Evolutionary conservation across 495 filamentous ascomycete species (phyloP), one percentile per base, ranked within the genome.

Genomic region (Amniculicola lignicola): DNA sequence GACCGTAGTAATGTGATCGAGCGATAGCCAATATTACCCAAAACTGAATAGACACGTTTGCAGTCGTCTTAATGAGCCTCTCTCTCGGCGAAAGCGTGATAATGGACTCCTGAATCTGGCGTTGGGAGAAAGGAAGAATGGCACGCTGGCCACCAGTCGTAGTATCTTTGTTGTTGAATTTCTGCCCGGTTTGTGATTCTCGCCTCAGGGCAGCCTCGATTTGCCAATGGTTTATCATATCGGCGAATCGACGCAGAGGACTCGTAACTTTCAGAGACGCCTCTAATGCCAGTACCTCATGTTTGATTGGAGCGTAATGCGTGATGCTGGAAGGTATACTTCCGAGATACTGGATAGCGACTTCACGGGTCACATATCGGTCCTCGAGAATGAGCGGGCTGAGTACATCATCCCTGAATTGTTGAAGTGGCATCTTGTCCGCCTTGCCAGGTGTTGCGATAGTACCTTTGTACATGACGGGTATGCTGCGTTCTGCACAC

Each of bases 171-270:
- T 73, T 77, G 31, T 80, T 65, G 29, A 88, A 76, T 19, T 70
- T 75, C 3, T 71, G 61, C 11, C 81, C 80, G 5, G 74, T 74
- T 27, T 73, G 69, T 16, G 76, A 70, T 72, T 93, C 90, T 65
- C 87, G 80, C 6, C 83, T 77, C 33, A 97, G 67, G 0, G 85
- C 86, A 0, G 89, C 83, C 69, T 94, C 85, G 58, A 98, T 90
- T 63, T 97, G 92, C 79, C 89, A 96, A 68, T 96, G 90, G 0
- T 80, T 75, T n/a, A 96, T 72, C 57, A 97, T 69, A 68, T 98
- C 93, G 14, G 72, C 71, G 70, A 84, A 96, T 24, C 93, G 79
- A 15, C 93, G 87, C 6, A 98, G 75, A 2, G 93, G 93, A 58
- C 85, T 90, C 1, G 93, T 97, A 33, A 82, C 81, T 63, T 89